Percentiles rank a stretch among this genome's conserved stretches.
phyloP scores from a whole-genome alignment of 495 filamentous ascomycete species.

The Penicillium alfredii region DNA sequence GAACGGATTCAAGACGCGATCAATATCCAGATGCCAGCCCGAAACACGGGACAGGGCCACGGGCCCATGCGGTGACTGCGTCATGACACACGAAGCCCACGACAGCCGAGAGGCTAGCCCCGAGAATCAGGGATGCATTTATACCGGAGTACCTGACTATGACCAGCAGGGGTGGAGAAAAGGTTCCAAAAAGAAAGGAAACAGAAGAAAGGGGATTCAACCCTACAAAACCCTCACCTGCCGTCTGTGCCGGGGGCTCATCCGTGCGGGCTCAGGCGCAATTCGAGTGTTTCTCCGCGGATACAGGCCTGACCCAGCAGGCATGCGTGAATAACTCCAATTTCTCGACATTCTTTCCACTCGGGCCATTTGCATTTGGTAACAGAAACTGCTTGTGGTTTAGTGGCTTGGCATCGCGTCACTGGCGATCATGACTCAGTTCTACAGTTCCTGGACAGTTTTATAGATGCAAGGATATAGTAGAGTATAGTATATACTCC shows the following conservation, averaged over 20 bases:
- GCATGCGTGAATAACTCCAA: too few species aligned
- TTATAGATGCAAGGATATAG: too few species aligned
- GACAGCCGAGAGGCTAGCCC: too few species aligned
- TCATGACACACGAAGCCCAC: too few species aligned
- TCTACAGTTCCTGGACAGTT: not conserved
- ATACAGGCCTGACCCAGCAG: not conserved
- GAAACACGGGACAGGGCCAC: conserved; percentile 9
- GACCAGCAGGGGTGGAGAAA: too few species aligned
- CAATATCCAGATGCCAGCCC: conserved; percentile 57
- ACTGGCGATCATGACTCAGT: not conserved
- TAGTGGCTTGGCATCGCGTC: conserved; percentile 20
- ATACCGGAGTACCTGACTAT: too few species aligned
- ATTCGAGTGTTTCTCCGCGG: conserved; percentile 19
- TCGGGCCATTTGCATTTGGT: conserved; percentile 36
- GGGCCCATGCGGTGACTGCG: conserved; percentile 1
- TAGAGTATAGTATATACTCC: too few species aligned
- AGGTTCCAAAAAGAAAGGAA: conserved; percentile 1
- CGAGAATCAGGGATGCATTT: too few species aligned
- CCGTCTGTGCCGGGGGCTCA: not conserved
- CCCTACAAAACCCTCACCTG: too few species aligned
- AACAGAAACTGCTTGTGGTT: conserved; percentile 34
- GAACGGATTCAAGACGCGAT: conserved; percentile 56
- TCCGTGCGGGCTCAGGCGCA: not conserved
- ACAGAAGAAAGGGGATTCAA: too few species aligned
- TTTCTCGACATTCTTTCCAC: too few species aligned